Evolutionary conservation across 148 eudicot species (phyloP).

Genomic region (Rhododendron molle): DNA sequence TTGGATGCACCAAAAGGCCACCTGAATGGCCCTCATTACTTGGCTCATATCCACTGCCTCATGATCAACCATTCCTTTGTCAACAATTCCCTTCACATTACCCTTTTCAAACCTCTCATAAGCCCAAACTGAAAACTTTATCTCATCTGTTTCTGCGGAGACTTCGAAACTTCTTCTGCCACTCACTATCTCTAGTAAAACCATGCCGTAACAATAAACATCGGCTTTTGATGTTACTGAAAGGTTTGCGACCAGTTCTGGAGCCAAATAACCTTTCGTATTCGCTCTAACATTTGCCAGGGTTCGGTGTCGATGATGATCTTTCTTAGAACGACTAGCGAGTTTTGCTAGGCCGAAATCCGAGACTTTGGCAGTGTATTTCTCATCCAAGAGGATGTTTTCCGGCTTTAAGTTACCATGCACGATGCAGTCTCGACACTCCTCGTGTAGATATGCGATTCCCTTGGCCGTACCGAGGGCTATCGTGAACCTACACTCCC

Average conservation of each 20-base stretch:
- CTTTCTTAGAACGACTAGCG: slow-evolving; percentile 40
- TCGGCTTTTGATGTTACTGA: slow-evolving; percentile 56
- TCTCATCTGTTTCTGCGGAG: slow-evolving; percentile 43
- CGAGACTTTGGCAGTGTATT: slow-evolving; percentile 62
- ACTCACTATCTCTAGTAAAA: no score
- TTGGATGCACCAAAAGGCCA: slow-evolving; percentile 89
- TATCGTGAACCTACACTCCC: slow-evolving; percentile 53
- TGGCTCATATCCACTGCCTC: slow-evolving; percentile 48
- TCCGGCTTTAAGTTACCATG: slow-evolving; percentile 74
- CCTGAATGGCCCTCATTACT: slow-evolving; percentile 48
- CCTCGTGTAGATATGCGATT: no score
- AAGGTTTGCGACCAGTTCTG: slow-evolving; percentile 72
- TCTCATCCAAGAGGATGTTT: slow-evolving; percentile 71
- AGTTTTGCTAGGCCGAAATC: slow-evolving; percentile 86
- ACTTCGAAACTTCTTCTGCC: slow-evolving; percentile 59
- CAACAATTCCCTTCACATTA: slow-evolving; percentile 42
- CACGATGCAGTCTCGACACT: no score
- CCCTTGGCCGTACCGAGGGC: no score
- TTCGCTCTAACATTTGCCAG: slow-evolving; percentile 78
- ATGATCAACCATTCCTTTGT: slow-evolving; percentile 33
- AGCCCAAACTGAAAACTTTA: slow-evolving; percentile 67
- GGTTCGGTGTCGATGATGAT: slow-evolving; percentile 40
- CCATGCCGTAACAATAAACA: no score
- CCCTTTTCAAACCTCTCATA: slow-evolving; percentile 71
- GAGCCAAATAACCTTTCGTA: slow-evolving; percentile 82